Evolutionary conservation across 768 basidiomycete species (phyloP).

Genomic region (Suillus tomentosus): DNA sequence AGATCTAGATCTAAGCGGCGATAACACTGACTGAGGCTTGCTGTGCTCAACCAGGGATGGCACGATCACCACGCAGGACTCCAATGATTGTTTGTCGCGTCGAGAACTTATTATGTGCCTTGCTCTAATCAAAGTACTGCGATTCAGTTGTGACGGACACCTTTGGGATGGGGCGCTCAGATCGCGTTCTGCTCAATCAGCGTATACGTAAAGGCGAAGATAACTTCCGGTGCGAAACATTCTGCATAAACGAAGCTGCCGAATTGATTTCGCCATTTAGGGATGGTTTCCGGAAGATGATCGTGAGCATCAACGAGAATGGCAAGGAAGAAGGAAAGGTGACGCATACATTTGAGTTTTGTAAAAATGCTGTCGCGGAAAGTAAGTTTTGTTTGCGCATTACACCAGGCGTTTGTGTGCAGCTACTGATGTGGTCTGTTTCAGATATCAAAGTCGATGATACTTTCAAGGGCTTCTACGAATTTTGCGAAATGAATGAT

Average conservation of each 20-base stretch:
- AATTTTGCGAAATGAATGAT: constrained; percentile 77
- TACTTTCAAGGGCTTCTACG: constrained; percentile 87
- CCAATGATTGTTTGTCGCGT: constrained; percentile 79
- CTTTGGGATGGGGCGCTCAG: constrained; percentile 79
- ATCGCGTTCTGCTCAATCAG: constrained; percentile 72
- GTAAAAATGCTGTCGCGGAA: constrained; percentile 71
- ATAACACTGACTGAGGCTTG: not conserved
- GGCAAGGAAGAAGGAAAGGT: constrained; percentile 33
- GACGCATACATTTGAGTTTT: constrained; percentile 76
- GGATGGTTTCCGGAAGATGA: constrained; percentile 87
- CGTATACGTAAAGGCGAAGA: constrained; percentile 65
- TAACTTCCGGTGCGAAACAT: constrained; percentile 61
- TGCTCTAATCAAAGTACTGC: not conserved
- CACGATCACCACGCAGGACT: constrained; percentile 91
- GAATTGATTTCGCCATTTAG: constrained; percentile 42
- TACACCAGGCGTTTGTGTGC: constrained; percentile 10
- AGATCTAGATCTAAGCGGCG: constrained; percentile 2
- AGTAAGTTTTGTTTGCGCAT: constrained; percentile 47
- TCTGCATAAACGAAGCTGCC: constrained; percentile 20
- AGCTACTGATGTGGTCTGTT: constrained; percentile 13
- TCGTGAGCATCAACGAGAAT: constrained; percentile 72
- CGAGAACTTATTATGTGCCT: not conserved
- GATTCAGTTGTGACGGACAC: constrained; percentile 82
- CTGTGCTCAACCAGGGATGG: constrained; percentile 63
- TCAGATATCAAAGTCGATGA: constrained; percentile 84